Evolutionary conservation across 495 filamentous ascomycete genomes (phyloP).

Genomic region (Echria macrotheca): DNA sequence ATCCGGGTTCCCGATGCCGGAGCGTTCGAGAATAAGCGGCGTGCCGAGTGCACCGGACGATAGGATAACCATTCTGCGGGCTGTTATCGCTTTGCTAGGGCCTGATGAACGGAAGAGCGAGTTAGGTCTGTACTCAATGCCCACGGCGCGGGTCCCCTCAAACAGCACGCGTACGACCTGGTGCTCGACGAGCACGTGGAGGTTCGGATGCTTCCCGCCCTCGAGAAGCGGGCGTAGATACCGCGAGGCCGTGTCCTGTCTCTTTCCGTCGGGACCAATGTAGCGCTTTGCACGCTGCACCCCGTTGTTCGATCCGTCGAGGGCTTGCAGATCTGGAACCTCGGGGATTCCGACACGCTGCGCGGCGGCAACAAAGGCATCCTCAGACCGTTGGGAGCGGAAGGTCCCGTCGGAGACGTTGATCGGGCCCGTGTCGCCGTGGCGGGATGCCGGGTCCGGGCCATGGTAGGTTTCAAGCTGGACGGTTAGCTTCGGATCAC

Average conservation of each 20-base stretch:
- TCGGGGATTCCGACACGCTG: constrained; percentile 36
- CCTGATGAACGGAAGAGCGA: background rate
- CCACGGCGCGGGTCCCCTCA: constrained; percentile 39
- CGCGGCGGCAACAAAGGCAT: constrained; percentile 41
- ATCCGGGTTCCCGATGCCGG: constrained; percentile 48
- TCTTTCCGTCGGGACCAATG: constrained; percentile 36
- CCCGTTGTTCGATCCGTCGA: constrained; percentile 34
- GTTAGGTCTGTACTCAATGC: constrained; percentile 41
- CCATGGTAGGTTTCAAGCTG: constrained; percentile 48
- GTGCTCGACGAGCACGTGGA: constrained; percentile 48
- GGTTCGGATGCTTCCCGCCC: constrained; percentile 41
- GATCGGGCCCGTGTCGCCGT: constrained; percentile 48
- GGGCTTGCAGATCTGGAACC: constrained; percentile 38
- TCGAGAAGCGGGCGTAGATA: constrained; percentile 42
- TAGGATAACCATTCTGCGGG: constrained; percentile 49
- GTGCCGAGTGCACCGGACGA: constrained; percentile 54
- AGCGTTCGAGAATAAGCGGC: constrained; percentile 55
- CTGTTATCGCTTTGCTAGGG: constrained; percentile 24
- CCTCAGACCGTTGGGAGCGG: constrained; percentile 23
- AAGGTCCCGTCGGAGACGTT: constrained; percentile 42
- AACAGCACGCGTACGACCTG: constrained; percentile 49
- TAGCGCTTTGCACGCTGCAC: constrained; percentile 30
- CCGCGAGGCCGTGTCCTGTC: constrained; percentile 37
- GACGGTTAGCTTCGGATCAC: constrained; percentile 5
- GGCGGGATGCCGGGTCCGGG: constrained; percentile 19